Evolutionary conservation across 1,284 basidiomycete genomes (phyloP), one percentile per base, ranked within the genome.

Genomic region (Rhodotorula sp.): DNA sequence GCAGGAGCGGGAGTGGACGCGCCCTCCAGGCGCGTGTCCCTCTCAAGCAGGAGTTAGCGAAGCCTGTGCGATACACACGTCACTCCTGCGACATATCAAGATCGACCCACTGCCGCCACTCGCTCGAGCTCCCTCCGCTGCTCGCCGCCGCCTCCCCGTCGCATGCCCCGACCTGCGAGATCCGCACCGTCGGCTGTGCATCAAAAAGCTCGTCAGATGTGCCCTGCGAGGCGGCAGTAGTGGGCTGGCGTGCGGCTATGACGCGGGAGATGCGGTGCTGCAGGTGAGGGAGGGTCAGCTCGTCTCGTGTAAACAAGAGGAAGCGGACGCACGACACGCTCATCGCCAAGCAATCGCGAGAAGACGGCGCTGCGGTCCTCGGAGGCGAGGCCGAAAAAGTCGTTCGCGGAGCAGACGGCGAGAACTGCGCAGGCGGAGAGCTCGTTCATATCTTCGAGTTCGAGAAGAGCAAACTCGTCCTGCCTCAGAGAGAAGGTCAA

Each of bases 381-480:
- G 15, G 32, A 12, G 25, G 44, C 39, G 48, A 70, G 41, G 34
- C 39, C 36, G 51, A 59, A 25, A 36, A 70, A 70, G 10, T 67
- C 66, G 29, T 48, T 41, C 9, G 59, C 34, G 13, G 65, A 50
- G 46, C 51, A 60, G 9, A 50, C 32, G n/a, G 36, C 51, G 51
- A 67, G 65, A 37, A 71, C 46, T 29, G 32, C 46, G 27, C n/a
- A 34, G 12, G 69, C 61, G 12, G 57, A 27, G 44, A 67, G 36
- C 46, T 67, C 55, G 69, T 67, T 67, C 25, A 71, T 27, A 21
- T 55, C 50, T 19, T 25, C 13, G 10, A 60, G 34, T 19, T 63
- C 34, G 22, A 71, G 65, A 19, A 71, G 53, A 3, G 46, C 12
- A 7, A 3, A 9, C 34, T 71, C 69, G 29, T 60, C 69, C 69